These are phyloP conservation scores for Setaria viridis DNA, from an alignment of 202 grass and related monocot genomes.

Conservation along the genomic window DNA sequence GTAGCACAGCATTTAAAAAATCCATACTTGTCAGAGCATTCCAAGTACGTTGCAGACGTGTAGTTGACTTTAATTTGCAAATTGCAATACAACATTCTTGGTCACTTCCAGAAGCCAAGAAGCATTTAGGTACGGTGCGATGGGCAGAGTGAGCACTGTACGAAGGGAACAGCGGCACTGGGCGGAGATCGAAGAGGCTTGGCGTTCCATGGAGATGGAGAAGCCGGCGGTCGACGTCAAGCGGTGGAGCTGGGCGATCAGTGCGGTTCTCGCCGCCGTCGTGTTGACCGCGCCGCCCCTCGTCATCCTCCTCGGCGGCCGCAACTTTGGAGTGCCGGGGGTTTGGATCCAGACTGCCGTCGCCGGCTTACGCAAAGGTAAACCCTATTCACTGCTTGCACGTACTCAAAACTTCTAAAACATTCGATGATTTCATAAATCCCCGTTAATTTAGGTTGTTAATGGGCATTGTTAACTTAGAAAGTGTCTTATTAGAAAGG, in stretches of 20 bases:
- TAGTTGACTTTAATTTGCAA: not conserved
- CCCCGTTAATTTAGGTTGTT: too few species aligned
- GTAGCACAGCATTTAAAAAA: not conserved
- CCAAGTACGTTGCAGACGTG: not conserved
- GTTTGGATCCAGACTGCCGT: constrained; percentile 30
- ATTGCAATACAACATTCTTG: not conserved
- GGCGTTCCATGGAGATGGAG: not conserved
- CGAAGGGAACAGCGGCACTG: not conserved
- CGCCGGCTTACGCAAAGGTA: constrained; percentile 10
- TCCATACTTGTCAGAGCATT: not conserved
- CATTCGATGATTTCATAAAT: not conserved
- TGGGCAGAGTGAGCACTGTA: not conserved
- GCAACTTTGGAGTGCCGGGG: not conserved
- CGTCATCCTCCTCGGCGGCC: constrained; percentile 28
- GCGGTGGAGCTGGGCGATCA: not conserved
- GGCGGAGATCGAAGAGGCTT: not conserved
- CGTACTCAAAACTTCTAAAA: not conserved
- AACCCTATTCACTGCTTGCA: not conserved
- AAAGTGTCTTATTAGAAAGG: too few species aligned
- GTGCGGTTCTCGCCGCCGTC: constrained; percentile 31
- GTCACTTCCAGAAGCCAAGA: not conserved
- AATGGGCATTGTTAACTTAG: too few species aligned
- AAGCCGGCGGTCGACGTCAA: not conserved
- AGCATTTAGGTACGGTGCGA: not conserved
- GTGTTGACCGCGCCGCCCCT: constrained; percentile 27